Base-by-base conservation (phyloP, 495 filamentous ascomycete species). In the Hyaloscypha hepaticicola region DNA sequence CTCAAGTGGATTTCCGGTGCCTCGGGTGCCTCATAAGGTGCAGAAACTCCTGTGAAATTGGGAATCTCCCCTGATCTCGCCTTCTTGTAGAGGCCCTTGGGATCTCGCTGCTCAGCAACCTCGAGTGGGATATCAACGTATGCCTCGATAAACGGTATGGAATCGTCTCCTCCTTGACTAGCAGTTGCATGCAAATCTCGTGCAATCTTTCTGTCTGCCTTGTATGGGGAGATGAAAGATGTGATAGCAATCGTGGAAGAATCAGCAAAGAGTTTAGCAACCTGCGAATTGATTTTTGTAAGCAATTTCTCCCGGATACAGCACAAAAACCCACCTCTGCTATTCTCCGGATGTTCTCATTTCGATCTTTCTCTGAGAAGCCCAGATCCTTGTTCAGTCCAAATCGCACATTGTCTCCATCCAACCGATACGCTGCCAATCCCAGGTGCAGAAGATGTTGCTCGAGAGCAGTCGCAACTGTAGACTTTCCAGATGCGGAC, bases 331-430 rank as follows among this genome's bases (percentile, higher is more conserved):
- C 9, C 72, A 88, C 88, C 82, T 99, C 96, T 19, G 90, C 91
- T 69, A 99, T 96, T 61, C 95, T 85, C 55, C 95, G 84, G 76
- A 99, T 99, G 79, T 99, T 99, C 85, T 98, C 96, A 74, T 91
- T 92, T 64, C 95, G 86, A 80, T 98, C 95, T 70, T 85, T 84
- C 72, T 96, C 93, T 68, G 86, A 90, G 82, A 98, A 98, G 4
- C 93, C 94, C 33, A 98, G 84, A 80, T 99, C 94, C 76, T 93
- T 93, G 83, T 99, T 99, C 69, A 99, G 81, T 2, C 95, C 96
- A 82, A 97, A 97, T 63, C 95, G 94, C 72, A 99, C 88, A 81
- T 99, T 99, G 84, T 99, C 95, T 71, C 95, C 95, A 77, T 99
- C 95, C 21, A 99, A 88, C 1, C 96, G 87, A 82, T 99, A 99